Evolutionary conservation across 768 basidiomycete species (phyloP), one percentile per base, ranked within the genome.

Genomic region (Tephrocybe sp.): DNA sequence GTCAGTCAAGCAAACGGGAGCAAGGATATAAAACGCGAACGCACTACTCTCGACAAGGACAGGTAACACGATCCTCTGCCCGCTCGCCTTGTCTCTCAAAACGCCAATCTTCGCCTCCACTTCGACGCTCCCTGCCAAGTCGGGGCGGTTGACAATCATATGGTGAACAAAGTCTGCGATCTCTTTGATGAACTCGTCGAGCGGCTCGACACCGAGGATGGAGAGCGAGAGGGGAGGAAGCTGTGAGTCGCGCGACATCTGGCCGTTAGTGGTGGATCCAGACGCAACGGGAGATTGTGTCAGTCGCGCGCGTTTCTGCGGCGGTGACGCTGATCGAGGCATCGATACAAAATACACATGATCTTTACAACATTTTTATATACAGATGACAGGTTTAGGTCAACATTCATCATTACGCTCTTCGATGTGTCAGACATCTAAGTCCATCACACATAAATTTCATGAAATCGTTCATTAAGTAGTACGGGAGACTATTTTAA

Each of bases 111-210:
- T 96, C 2, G 91, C 93, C 67, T 96, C 94, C 9, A 96, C 87
- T 72, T 96, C 94, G 21, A 96, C 78, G 27, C 74, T 74, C 27
- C 82, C 81, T 44, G 58, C 64, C 9, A 78, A 62, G 55, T 82
- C 76, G 16, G 82, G 78, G 19, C 79, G 77, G 5, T 73, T 82
- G 46, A 64, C 60, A 58, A 91, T 82, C 72, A 78, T 83, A 60
- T 86, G 84, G 67, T 84, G 83, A 31, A 95, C 73, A 68, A 92
- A 97, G 69, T 96, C 91, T 30, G 91, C 93, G 48, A 97, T 78
- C 64, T 92, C 89, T 63, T 83, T 83, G 64, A 93, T 92, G 63
- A 97, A 94, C 62, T 96, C 94, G 66, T 97, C 94, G 25, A 92
- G 72, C 1, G 93, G 93, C 63, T 95, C 93, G 42, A 92, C 85